phyloP scores from a whole-genome alignment of 2,329 filamentous ascomycete species.

The Alternaria consortialis region DNA sequence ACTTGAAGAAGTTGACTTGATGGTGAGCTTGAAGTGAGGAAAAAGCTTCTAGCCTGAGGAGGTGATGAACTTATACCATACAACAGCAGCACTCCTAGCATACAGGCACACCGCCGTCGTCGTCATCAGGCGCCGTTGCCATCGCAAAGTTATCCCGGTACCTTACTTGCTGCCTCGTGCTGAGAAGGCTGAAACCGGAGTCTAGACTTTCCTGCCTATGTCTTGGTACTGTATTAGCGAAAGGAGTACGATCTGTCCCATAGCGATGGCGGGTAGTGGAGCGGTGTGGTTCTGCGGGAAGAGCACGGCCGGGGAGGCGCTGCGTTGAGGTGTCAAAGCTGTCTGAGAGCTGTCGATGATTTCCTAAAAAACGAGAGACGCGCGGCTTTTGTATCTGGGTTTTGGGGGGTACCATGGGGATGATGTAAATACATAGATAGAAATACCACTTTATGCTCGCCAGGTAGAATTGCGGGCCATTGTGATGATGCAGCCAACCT shows the following conservation, averaged over 20 bases:
- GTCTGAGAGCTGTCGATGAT: slow-evolving; percentile 31
- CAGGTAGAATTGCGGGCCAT: background rate
- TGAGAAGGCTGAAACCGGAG: slow-evolving; percentile 46
- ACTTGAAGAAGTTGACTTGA: slow-evolving; percentile 24
- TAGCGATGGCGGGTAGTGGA: slow-evolving; percentile 15
- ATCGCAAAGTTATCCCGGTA: background rate
- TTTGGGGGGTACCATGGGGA: background rate
- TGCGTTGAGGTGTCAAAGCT: slow-evolving; percentile 31
- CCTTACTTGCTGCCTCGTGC: slow-evolving; percentile 14
- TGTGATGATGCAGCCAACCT: background rate
- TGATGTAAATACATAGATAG: background rate
- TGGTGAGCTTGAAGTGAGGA: slow-evolving; percentile 27
- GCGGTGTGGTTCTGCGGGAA: slow-evolving; percentile 23
- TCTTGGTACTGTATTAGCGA: slow-evolving; percentile 2
- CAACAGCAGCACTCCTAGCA: slow-evolving; percentile 21
- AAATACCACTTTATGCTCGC: background rate
- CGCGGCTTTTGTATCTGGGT: slow-evolving; percentile 14
- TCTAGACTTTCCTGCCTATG: slow-evolving; percentile 10
- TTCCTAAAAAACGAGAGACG: slow-evolving; percentile 20
- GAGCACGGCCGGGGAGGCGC: slow-evolving; percentile 20
- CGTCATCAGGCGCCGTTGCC: slow-evolving; percentile 3
- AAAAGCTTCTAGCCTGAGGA: slow-evolving; percentile 14
- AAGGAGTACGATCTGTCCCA: slow-evolving; percentile 15
- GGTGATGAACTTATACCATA: slow-evolving; percentile 30
- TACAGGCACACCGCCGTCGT: slow-evolving; percentile 10